Percentiles rank a stretch among this genome's conserved stretches.
Conservation (phyloP, 2,329 filamentous ascomycete genomes). For the Fusarium brachygibbosum region DNA sequence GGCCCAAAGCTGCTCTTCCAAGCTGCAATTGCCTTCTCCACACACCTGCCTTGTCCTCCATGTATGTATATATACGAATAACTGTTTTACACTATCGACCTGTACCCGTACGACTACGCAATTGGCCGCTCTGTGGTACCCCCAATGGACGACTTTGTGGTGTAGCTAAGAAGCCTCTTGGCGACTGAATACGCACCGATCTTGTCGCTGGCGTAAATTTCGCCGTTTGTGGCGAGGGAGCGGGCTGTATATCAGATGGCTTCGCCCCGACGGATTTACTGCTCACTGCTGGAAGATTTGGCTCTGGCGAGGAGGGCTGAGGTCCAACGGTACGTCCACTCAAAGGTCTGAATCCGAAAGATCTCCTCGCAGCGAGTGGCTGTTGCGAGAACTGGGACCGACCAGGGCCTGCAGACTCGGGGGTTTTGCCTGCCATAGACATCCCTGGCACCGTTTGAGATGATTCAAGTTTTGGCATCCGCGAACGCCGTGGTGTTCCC, state of each 20-base stretch:
- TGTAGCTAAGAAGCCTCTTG: conserved; percentile 34
- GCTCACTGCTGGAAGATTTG: conserved; percentile 6
- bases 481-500: conserved; percentile 11
- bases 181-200: conserved; percentile 47
- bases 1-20: conserved; percentile 11
- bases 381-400: conserved; percentile 10
- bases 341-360: conserved; percentile 23
- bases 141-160: conserved; percentile 21
- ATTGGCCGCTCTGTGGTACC: conserved; percentile 15
- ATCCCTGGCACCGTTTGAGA: not conserved
- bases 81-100: conserved; percentile 21
- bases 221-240: conserved; percentile 16
- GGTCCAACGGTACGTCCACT: conserved; percentile 22
- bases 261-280: conserved; percentile 43
- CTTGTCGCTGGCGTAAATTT: conserved; percentile 34
- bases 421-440: conserved; percentile 4
- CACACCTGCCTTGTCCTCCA: not conserved
- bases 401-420: conserved; percentile 7
- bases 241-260: conserved; percentile 32
- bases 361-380: conserved; percentile 19
- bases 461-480: conserved; percentile 16
- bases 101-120: conserved; percentile 18
- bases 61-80: conserved; percentile 20
- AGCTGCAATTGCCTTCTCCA: not conserved
- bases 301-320: conserved; percentile 28